Evolutionary conservation across 805 yeast species (phyloP).

Genomic region (Candida quercuum): DNA sequence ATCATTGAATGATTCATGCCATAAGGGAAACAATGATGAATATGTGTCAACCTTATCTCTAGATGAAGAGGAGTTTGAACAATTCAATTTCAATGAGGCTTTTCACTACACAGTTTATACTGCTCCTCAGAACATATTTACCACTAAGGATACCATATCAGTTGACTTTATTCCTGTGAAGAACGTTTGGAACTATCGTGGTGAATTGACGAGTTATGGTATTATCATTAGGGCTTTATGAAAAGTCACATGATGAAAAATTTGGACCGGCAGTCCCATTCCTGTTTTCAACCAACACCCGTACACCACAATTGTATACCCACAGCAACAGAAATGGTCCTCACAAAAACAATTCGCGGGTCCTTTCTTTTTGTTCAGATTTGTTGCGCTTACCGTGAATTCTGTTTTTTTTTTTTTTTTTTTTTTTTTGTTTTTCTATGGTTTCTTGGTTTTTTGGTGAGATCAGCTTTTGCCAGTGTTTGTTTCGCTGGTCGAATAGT

Average conservation of each 20-base stretch:
- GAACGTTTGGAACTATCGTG: slow-evolving; percentile 23
- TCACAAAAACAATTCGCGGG: background rate
- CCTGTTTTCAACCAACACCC: background rate
- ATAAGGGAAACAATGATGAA: slow-evolving; percentile 12
- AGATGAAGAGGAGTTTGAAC: slow-evolving; percentile 8
- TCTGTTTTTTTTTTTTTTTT: too few relatives aligned
- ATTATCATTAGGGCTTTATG: slow-evolving; percentile 16
- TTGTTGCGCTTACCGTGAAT: background rate
- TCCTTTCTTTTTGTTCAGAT: background rate
- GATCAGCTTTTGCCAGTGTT: too few relatives aligned
- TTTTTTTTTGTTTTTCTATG: too few relatives aligned
- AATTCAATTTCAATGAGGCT: slow-evolving; percentile 4
- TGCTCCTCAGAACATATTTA: slow-evolving; percentile 10
- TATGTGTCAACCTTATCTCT: slow-evolving; percentile 17
- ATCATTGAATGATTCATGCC: slow-evolving; percentile 4
- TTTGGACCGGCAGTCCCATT: background rate
- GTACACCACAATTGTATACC: background rate
- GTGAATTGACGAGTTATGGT: slow-evolving; percentile 19
- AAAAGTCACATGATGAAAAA: background rate
- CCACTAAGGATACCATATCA: slow-evolving; percentile 3
- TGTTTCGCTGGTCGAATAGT: too few relatives aligned
- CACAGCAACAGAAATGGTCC: too few relatives aligned
- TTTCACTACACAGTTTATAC: slow-evolving; percentile 22
- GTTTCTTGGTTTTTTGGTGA: too few relatives aligned
- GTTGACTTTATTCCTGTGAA: slow-evolving; percentile 25